Percentiles rank a stretch among this genome's conserved stretches.
phyloP scores from a whole-genome alignment of 768 basidiomycete genomes.

The Boletus tomentosulus region DNA sequence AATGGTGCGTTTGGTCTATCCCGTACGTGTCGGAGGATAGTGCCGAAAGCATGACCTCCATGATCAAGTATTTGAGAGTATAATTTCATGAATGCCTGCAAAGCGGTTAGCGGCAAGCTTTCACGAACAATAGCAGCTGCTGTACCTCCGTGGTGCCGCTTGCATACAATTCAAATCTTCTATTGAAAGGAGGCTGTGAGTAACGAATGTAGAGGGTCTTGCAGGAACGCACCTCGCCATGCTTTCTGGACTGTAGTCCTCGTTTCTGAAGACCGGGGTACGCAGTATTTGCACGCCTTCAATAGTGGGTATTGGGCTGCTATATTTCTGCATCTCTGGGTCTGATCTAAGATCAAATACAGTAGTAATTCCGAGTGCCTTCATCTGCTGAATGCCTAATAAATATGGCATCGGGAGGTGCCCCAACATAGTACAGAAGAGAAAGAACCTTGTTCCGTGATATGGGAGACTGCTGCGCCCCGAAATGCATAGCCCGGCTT shows the following conservation, averaged over 20 bases:
- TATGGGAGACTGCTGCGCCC: constrained; percentile 66
- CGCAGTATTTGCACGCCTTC: constrained; percentile 59
- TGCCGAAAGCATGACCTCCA: constrained; percentile 63
- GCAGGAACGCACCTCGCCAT: constrained; percentile 72
- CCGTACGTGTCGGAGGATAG: constrained; percentile 67
- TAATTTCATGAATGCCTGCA: constrained; percentile 72
- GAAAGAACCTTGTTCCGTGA: constrained; percentile 62
- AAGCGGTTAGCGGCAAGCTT: neutral
- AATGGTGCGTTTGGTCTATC: constrained; percentile 63
- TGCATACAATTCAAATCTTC: constrained; percentile 59
- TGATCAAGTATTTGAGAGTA: constrained; percentile 80
- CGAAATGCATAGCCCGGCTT: constrained; percentile 59
- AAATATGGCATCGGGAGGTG: constrained; percentile 1
- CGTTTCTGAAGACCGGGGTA: constrained; percentile 59
- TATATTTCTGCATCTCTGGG: constrained; percentile 73
- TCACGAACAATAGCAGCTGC: neutral
- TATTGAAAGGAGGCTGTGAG: constrained; percentile 15
- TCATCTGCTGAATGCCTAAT: constrained; percentile 55
- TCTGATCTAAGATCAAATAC: constrained; percentile 80
- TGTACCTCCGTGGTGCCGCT: constrained; percentile 74
- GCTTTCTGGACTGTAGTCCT: constrained; percentile 80
- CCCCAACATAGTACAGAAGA: neutral
- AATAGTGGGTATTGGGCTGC: constrained; percentile 58
- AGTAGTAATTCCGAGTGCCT: constrained; percentile 56
- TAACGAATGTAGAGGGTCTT: neutral